These are phyloP conservation scores for Suillus subalutaceus DNA, from an alignment of 768 basidiomycete genomes.

Conservation along the genomic window DNA sequence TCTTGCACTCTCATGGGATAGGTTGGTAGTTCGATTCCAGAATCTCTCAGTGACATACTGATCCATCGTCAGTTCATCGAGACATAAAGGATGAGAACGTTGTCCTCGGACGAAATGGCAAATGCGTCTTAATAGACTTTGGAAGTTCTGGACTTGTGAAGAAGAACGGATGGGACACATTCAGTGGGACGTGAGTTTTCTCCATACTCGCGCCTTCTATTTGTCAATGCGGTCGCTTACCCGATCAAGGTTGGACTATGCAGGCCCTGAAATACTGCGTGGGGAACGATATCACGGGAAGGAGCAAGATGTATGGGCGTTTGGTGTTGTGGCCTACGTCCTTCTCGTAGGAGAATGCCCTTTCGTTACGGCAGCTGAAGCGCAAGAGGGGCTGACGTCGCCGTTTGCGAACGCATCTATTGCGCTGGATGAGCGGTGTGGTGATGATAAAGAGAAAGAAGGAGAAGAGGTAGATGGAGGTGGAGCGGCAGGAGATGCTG, in stretches of 20 bases:
- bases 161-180: constrained; percentile 87
- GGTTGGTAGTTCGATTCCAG: constrained; percentile 49
- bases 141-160: constrained; percentile 88
- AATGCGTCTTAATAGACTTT: constrained; percentile 94
- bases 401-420: constrained; percentile 79
- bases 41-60: constrained; percentile 11
- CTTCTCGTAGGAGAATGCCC: constrained; percentile 91
- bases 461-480: constrained; percentile 85
- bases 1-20: constrained; percentile 90
- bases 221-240: constrained; percentile 17
- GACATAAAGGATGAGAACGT: constrained; percentile 99
- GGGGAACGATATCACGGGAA: constrained; percentile 95
- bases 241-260: constrained; percentile 78
- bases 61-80: constrained; percentile 70
- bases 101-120: constrained; percentile 76
- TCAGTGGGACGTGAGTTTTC: constrained; percentile 84
- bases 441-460: constrained; percentile 68
- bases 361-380: constrained; percentile 88
- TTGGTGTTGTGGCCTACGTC: constrained; percentile 96
- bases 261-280: constrained; percentile 93
- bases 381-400: constrained; percentile 79
- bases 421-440: constrained; percentile 78
- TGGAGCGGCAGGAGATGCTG: constrained; percentile 81
- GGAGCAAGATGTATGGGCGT: constrained; percentile 98
- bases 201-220: background rate